Conservation (phyloP, 306 rosid genomes). For the Medicago lupulina region DNA sequence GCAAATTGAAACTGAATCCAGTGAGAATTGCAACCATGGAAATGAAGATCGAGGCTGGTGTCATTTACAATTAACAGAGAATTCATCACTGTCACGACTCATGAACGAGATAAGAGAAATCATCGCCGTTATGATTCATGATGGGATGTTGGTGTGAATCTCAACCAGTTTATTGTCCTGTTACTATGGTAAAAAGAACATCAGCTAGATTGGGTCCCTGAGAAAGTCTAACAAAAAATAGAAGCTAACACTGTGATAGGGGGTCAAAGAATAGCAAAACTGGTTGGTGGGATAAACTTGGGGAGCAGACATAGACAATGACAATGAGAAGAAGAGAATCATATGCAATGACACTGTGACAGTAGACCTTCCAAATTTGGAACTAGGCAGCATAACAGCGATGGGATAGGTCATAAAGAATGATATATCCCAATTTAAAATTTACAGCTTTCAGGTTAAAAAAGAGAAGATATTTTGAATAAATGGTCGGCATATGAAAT, state of each 20-base stretch:
- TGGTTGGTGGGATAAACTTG: background rate
- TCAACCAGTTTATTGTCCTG: background rate
- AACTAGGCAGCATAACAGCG: too few relatives aligned
- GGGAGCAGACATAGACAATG: background rate
- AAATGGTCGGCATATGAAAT: background rate
- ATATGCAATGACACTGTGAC: background rate
- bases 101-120: background rate
- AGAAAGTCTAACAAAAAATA: background rate
- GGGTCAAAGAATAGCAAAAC: background rate
- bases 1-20: background rate
- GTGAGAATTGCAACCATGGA: background rate
- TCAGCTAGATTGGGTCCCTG: background rate
- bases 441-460: background rate
- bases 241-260: background rate
- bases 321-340: too few relatives aligned
- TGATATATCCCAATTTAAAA: background rate
- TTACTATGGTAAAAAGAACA: background rate
- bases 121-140: background rate
- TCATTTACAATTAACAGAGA: background rate
- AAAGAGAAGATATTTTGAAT: background rate
- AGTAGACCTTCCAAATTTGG: too few relatives aligned
- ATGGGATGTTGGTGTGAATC: background rate
- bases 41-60: background rate
- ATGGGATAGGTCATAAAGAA: background rate
- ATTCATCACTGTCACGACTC: background rate